phyloP scores from a whole-genome alignment of 495 filamentous ascomycete genomes.

The Aspergillus bertholletiae region DNA sequence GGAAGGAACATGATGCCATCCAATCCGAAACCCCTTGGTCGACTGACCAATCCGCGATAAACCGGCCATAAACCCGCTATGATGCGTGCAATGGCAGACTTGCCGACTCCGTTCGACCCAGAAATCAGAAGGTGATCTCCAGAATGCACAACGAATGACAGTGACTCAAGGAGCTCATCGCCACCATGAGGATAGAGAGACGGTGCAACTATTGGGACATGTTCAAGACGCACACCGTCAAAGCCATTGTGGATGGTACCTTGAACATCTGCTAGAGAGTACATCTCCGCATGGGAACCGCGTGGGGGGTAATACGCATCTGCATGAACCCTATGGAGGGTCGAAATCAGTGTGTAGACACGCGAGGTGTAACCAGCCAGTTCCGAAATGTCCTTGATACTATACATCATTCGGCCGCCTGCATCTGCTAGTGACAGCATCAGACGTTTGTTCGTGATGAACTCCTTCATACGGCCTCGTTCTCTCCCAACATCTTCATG shows the following conservation, averaged over 20 bases:
- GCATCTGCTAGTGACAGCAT: conserved; percentile 98
- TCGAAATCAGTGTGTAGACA: conserved; percentile 91
- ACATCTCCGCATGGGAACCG: conserved; percentile 69
- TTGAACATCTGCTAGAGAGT: conserved; percentile 84
- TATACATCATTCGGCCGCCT: conserved; percentile 98
- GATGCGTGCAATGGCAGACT: conserved; percentile 83
- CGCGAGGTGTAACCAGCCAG: conserved; percentile 94
- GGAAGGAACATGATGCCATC: conserved; percentile 98
- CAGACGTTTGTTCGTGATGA: conserved; percentile 97
- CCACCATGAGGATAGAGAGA: conserved; percentile 75
- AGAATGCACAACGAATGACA: conserved; percentile 81
- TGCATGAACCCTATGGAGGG: conserved; percentile 90
- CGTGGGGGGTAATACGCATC: conserved; percentile 73
- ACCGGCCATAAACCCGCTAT: conserved; percentile 95
- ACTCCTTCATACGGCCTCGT: conserved; percentile 90
- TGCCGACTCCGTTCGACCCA: conserved; percentile 92
- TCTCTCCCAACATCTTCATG: conserved; percentile 56
- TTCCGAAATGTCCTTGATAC: conserved; percentile 93
- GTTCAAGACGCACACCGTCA: conserved; percentile 88
- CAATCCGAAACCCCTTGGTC: conserved; percentile 72
- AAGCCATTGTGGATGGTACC: conserved; percentile 92
- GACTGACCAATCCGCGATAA: conserved; percentile 85
- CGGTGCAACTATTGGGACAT: conserved; percentile 90
- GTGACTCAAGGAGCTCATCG: conserved; percentile 82
- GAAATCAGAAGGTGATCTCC: conserved; percentile 94